These are phyloP conservation scores for Barnettozyma populi DNA, from an alignment of 805 yeast species.

Conservation along the genomic window DNA sequence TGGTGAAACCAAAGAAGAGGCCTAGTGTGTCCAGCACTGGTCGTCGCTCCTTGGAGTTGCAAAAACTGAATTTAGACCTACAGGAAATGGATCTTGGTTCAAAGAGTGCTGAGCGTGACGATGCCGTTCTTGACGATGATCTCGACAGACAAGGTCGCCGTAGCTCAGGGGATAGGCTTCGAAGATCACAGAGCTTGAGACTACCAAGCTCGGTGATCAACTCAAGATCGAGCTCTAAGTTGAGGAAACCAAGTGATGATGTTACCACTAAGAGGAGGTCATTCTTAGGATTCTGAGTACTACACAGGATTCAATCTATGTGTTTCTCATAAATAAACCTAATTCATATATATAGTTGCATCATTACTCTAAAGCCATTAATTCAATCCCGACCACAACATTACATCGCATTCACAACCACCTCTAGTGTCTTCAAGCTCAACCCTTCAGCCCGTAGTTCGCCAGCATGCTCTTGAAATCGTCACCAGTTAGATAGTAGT, in stretches of 20 bases:
- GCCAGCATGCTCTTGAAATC: slow-evolving; percentile 22
- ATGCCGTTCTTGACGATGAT: not conserved
- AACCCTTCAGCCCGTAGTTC: slow-evolving; percentile 13
- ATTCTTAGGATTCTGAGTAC: slow-evolving; percentile 15
- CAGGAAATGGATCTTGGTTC: slow-evolving; percentile 18
- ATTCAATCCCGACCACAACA: not conserved
- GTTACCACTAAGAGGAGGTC: slow-evolving; percentile 12
- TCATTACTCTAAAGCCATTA: not conserved
- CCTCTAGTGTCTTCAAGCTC: not conserved
- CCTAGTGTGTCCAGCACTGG: not conserved
- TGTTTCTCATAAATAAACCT: not conserved
- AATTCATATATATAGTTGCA: slow-evolving; percentile 1
- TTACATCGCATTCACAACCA: not conserved
- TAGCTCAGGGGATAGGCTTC: not conserved
- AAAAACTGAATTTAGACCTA: slow-evolving; percentile 15
- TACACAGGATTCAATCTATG: not conserved
- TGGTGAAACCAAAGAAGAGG: slow-evolving; percentile 4
- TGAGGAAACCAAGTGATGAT: slow-evolving; percentile 5
- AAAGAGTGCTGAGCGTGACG: not conserved
- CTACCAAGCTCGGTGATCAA: slow-evolving; percentile 10
- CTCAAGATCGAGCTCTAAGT: slow-evolving; percentile 11
- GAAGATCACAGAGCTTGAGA: slow-evolving; percentile 17
- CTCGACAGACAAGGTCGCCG: slow-evolving; percentile 2
- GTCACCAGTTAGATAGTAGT: slow-evolving; percentile 30
- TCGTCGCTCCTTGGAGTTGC: slow-evolving; percentile 11